Conservation (phyloP, 805 yeast species). For the Kluyveromyces aestuarii region DNA sequence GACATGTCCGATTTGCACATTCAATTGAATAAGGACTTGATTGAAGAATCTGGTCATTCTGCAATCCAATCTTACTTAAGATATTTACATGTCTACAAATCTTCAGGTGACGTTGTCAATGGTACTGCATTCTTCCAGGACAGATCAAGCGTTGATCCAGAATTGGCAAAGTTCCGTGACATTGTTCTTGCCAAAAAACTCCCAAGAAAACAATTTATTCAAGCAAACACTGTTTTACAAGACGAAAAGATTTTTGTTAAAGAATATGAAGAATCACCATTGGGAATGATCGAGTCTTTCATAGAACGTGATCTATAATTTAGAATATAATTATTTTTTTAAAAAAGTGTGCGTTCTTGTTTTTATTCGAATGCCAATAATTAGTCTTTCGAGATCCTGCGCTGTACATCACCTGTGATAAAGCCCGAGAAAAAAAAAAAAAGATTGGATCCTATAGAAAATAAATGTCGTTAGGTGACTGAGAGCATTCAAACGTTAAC, state of each 20-base stretch:
- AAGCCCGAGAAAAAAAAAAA: too few relatives aligned
- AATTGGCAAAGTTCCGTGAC: conserved; percentile 56
- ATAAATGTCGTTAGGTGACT: too few relatives aligned
- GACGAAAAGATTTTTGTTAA: conserved; percentile 35
- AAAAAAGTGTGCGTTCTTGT: conserved; percentile 1
- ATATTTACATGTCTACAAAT: conserved; percentile 70
- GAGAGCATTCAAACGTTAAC: too few relatives aligned
- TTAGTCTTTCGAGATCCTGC: too few relatives aligned
- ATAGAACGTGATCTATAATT: conserved; percentile 42
- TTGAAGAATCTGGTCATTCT: conserved; percentile 59
- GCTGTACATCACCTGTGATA: too few relatives aligned
- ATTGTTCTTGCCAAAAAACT: conserved; percentile 60
- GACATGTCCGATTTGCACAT: conserved; percentile 53
- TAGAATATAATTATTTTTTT: not conserved
- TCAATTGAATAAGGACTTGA: conserved; percentile 50
- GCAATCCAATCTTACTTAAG: conserved; percentile 64
- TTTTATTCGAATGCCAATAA: too few relatives aligned
- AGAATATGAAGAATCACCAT: conserved; percentile 65
- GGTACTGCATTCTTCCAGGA: conserved; percentile 59
- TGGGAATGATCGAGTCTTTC: conserved; percentile 75
- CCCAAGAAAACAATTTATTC: conserved; percentile 79
- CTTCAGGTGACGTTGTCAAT: conserved; percentile 58
- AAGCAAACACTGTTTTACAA: conserved; percentile 57
- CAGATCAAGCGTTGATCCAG: conserved; percentile 59
- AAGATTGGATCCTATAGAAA: too few relatives aligned